Evolutionary conservation across 2,329 filamentous ascomycete species (phyloP), one percentile per base, ranked within the genome.

Genomic region (Ophiostoma piceae): DNA sequence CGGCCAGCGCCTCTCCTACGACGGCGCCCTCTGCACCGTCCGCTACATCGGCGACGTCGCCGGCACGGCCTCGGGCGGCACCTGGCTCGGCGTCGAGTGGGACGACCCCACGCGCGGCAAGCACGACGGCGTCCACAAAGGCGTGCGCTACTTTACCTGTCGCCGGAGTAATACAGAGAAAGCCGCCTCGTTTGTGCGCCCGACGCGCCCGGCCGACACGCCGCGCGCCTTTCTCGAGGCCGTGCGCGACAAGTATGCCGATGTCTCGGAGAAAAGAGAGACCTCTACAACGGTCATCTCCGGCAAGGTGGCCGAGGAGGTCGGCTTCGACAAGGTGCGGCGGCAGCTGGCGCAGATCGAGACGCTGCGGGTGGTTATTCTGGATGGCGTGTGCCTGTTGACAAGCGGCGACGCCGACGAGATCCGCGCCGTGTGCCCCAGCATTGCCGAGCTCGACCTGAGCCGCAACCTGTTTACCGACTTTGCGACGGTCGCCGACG

Each of bases 51-150:
- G 95, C 64, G 79, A 85, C 43, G 90, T 98, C 8, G 84, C 87
- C 67, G 91, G 90, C 74, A 94, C 92, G 9, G 67, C 54, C 9
- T 84, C 86, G 62, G 92, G 92, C 67, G 92, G 92, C 68, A 83
- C 85, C 73, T 98, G 94, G 94, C 85, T 98, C 43, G 95, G 95
- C 66, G 92, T 98, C 66, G 95, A 99, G 84, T 99, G 95, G 95
- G 94, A 98, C 79, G 92, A 97, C 78, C 82, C 88, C 70, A 84
- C 83, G 51, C 86, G 94, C 75, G 95, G 95, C 72, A 98, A 97
- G 82, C 94, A 99, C 79, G 87, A 94, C 76, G 95, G 95, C 71
- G 88, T 90, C 72, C 88, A 96, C 79, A 88, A 90, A 73, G 92
- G 90, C 71, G 83, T 85, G 72, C 88, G 86, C 72, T 97, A 97